Percentiles rank a stretch among this genome's conserved stretches.
Conservation (phyloP, 2,329 filamentous ascomycete genomes). For the Apiospora phragmitis region DNA sequence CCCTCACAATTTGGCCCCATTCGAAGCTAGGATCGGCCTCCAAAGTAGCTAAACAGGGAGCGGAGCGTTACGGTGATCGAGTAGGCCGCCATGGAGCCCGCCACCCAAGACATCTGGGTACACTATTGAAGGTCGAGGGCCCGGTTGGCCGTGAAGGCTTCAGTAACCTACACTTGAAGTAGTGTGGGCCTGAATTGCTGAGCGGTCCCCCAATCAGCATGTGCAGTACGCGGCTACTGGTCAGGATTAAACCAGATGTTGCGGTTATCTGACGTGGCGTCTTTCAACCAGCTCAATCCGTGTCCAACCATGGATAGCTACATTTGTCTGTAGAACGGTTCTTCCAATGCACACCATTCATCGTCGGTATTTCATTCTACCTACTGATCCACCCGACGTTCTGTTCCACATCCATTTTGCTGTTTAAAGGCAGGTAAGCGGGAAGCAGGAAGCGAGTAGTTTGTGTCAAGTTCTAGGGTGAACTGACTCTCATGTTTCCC, state of each 20-base stretch:
- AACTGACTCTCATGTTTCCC: not conserved
- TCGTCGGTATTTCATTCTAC: not conserved
- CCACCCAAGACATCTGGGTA: not conserved
- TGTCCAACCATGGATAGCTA: constrained; percentile 15
- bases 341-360: not conserved
- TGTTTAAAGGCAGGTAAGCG: constrained; percentile 10
- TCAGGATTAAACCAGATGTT: constrained; percentile 1
- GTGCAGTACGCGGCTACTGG: not conserved
- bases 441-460: not conserved
- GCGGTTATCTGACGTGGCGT: constrained; percentile 23
- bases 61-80: not conserved
- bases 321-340: constrained; percentile 11
- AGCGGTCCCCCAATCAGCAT: too few relatives aligned
- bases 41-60: not conserved
- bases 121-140: not conserved
- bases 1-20: not conserved
- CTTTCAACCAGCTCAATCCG: constrained; percentile 29
- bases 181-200: not conserved
- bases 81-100: not conserved
- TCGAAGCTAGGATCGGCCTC: not conserved
- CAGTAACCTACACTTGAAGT: not conserved
- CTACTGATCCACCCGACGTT: not conserved
- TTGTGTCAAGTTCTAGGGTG: not conserved
- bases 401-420: not conserved
- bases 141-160: constrained; percentile 11